These are phyloP conservation scores for Papilionanthe hybrid DNA, from an alignment of 116 monocot genomes.

Conservation along the genomic window DNA sequence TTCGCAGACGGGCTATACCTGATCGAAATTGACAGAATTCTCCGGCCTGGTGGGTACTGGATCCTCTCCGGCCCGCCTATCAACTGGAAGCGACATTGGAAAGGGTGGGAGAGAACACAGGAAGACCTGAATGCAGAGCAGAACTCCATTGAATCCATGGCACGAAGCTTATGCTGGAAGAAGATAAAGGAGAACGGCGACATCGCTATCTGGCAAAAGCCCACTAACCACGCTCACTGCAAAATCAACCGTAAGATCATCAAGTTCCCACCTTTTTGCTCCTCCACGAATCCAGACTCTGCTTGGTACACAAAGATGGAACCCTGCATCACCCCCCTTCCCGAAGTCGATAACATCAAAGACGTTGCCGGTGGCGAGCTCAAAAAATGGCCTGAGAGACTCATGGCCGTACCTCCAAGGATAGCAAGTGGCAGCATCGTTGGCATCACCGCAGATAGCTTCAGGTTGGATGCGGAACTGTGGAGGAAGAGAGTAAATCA, in stretches of 20 bases:
- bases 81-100: constrained; percentile 53
- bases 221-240: constrained; percentile 53
- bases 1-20: constrained; percentile 42
- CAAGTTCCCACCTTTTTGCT: constrained; percentile 35
- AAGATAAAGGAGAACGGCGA: constrained; percentile 47
- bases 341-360: constrained; percentile 20
- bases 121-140: constrained; percentile 41
- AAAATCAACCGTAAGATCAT: constrained; percentile 31
- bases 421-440: constrained; percentile 31
- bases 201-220: constrained; percentile 59
- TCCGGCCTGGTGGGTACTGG: constrained; percentile 63
- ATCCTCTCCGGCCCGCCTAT: constrained; percentile 62
- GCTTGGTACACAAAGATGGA: constrained; percentile 63
- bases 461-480: constrained; percentile 28
- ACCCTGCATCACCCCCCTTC: constrained; percentile 42
- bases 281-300: constrained; percentile 26
- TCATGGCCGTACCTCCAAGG: constrained; percentile 40
- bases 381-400: constrained; percentile 48
- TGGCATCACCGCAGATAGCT: constrained; percentile 32
- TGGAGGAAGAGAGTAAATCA: constrained; percentile 36
- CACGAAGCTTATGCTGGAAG: constrained; percentile 51
- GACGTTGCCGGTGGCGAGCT: constrained; percentile 34
- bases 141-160: constrained; percentile 30
- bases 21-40: constrained; percentile 49
- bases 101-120: constrained; percentile 40